Conservation (phyloP, 108 stramenopile species). For the Nannochloropsis gaditana region DNA sequence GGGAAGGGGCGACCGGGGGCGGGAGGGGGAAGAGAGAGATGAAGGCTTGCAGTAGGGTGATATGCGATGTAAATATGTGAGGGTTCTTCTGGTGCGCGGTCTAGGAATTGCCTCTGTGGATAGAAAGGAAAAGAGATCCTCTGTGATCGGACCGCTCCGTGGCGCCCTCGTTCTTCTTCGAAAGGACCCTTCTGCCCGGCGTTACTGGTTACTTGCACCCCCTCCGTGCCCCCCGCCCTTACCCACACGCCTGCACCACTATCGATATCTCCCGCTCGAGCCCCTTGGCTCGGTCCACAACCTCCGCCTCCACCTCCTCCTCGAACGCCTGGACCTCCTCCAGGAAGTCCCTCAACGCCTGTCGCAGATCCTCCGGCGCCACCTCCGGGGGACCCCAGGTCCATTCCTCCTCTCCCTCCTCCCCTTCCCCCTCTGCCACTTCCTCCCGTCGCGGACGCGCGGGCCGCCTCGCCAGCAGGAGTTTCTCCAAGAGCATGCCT, state of each 20-base stretch:
- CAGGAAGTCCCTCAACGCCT: not conserved
- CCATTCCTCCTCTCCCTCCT: not conserved
- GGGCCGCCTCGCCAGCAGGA: not conserved
- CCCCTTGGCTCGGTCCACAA: not conserved
- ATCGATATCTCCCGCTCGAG: not conserved
- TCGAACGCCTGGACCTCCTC: not conserved
- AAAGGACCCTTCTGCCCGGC: too few relatives aligned
- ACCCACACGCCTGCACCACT: not conserved
- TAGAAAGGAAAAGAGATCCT: too few relatives aligned
- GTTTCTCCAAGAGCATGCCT: not conserved
- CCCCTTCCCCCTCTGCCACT: not conserved
- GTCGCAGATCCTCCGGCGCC: not conserved
- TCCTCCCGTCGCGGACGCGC: not conserved
- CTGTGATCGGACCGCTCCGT: too few relatives aligned
- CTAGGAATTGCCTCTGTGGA: too few relatives aligned
- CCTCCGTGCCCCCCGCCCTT: not conserved
- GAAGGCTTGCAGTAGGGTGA: not conserved
- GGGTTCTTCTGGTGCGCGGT: too few relatives aligned
- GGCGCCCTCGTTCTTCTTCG: too few relatives aligned
- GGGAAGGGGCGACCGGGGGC: not conserved
- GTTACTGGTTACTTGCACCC: too few relatives aligned
- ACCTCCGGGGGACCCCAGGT: not conserved
- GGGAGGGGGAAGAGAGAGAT: not conserved
- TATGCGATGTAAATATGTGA: too few relatives aligned
- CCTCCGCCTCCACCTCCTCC: not conserved